Conservation (phyloP, 441 rosid genomes). For the Adansonia madagascariensis region DNA sequence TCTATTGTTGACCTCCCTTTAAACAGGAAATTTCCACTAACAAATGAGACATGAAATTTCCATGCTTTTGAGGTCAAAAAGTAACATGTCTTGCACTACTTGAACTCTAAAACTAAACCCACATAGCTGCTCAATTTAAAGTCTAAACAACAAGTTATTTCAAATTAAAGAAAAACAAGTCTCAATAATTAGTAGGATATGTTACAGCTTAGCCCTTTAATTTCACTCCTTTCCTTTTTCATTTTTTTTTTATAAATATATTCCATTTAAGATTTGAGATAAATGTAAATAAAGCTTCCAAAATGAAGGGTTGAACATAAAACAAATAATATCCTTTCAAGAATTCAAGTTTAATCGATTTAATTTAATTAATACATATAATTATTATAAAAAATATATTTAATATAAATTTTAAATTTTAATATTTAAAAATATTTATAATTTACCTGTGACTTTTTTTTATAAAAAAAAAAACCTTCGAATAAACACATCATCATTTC, state of each 20-base stretch:
- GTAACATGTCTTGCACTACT: conserved; percentile 30
- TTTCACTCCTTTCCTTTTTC: not conserved
- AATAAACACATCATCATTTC: not conserved
- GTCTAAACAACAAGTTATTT: not conserved
- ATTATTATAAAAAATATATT: too few species aligned
- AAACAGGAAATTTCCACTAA: conserved; percentile 39
- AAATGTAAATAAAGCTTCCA: not conserved
- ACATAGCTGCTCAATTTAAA: not conserved
- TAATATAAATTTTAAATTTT: too few species aligned
- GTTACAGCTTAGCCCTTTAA: not conserved
- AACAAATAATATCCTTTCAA: not conserved
- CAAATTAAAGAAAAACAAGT: not conserved
- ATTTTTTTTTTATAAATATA: not conserved
- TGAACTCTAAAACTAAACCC: not conserved
- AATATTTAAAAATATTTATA: too few species aligned
- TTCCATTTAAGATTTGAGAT: not conserved
- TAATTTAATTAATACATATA: too few species aligned
- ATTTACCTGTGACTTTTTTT: too few species aligned
- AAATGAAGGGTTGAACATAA: not conserved
- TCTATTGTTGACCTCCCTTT: not conserved
- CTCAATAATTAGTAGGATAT: not conserved
- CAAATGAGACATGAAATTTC: conserved; percentile 26
- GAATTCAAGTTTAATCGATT: too few species aligned
- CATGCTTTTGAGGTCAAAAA: conserved; percentile 40
- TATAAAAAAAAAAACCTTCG: too few species aligned